phyloP scores from a whole-genome alignment of 2,329 filamentous ascomycete genomes.

The Ophiocordyceps sinensis region DNA sequence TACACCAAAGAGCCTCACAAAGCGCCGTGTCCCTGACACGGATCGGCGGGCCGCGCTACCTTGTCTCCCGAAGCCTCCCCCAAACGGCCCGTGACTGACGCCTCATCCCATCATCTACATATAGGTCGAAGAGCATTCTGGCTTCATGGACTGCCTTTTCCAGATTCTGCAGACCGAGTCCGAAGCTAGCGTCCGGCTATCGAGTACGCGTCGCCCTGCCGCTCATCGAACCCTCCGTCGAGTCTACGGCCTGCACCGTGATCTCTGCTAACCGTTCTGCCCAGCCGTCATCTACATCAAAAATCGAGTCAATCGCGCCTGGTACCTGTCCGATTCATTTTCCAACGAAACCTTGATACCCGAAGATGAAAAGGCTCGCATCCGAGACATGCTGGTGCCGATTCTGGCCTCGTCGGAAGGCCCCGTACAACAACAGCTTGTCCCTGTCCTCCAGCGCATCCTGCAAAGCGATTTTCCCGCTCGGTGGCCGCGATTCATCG shows the following conservation, averaged over 20 bases:
- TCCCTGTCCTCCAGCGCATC: conserved; percentile 90
- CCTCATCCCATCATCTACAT: background rate
- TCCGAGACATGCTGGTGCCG: conserved; percentile 78
- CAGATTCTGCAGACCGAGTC: conserved; percentile 84
- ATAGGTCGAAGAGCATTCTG: conserved; percentile 78
- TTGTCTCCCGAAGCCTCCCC: background rate
- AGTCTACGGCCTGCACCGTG: background rate
- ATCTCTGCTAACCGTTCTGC: conserved; percentile 5
- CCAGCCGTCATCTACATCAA: conserved; percentile 94
- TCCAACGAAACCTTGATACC: conserved; percentile 61
- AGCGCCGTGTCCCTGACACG: background rate
- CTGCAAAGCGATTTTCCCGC: conserved; percentile 90
- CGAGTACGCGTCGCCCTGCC: conserved; percentile 45
- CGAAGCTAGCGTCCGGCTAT: conserved; percentile 70
- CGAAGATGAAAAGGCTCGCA: conserved; percentile 77
- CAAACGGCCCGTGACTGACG: background rate
- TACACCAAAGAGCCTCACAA: background rate
- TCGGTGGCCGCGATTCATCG: conserved; percentile 88
- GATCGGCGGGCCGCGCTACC: background rate
- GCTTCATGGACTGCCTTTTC: conserved; percentile 81
- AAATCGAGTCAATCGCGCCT: conserved; percentile 88
- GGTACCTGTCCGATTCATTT: conserved; percentile 65
- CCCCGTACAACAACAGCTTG: conserved; percentile 79
- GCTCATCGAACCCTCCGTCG: conserved; percentile 7
- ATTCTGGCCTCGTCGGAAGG: conserved; percentile 69